Evolutionary conservation across 495 filamentous ascomycete species (phyloP), one percentile per base, ranked within the genome.

Genomic region (Penicillium simplicissimum): DNA sequence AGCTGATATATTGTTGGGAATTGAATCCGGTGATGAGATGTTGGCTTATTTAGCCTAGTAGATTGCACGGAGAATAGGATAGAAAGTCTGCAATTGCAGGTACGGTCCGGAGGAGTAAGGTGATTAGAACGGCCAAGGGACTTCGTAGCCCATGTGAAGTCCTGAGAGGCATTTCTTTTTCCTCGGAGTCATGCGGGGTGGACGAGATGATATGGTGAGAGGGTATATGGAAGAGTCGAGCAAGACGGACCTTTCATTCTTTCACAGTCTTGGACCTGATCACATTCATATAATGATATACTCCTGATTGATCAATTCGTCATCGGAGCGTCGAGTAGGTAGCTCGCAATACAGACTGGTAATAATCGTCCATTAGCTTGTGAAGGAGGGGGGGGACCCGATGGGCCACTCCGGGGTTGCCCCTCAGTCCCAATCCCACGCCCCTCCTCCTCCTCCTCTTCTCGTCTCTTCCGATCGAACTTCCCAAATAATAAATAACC

Each of bases 331-430:
- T 6, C 17, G 2, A 42, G 14, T 17, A 8, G 25, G 25, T n/a
- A n/a, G n/a, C n/a, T n/a, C n/a, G n/a, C n/a, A 28, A 28, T 28
- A 28, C 25, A 28, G 2, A 28, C 25, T 28, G 25, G 25, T 4
- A 28, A 28, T 28, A 2, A 28, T 28, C 2, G 2, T 28, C 2
- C 2, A 17, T 42, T 43, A 45, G 42, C 42, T 45, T 45, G 42
- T 45, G 42, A 45, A 45, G 38, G 38, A 33, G 19, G 33, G n/a
- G 3, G 23, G 23, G 23, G 3, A 15, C 48, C 59, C 53, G 43
- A 55, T 58, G 55, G 53, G 51, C 49, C 61, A 64, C 54, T 69
- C 67, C 66, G 61, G 69, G 69, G 69, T 68, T 70, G 59, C 71
- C 60, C 64, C 67, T 65, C 62, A 52, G 19, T 40, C 23, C 36